A percentile compares a stretch with the other conserved stretches of the same genome.
phyloP scores from a whole-genome alignment of 2,329 filamentous ascomycete genomes.

The Plectosphaerella plurivora region DNA sequence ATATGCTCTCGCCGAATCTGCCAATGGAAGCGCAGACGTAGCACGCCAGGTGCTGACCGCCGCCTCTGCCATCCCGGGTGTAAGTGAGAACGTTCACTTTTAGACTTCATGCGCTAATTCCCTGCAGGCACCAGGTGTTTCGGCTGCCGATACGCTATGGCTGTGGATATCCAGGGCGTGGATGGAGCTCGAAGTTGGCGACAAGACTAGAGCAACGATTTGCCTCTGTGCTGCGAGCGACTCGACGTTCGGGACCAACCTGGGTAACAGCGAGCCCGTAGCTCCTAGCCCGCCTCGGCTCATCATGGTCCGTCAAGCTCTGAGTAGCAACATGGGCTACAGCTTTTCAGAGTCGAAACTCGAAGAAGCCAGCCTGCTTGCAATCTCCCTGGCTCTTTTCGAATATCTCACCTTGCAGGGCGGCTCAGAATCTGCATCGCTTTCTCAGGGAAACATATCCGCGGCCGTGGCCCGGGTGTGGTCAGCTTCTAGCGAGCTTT shows the following conservation, averaged over 20 bases:
- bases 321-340: conserved; percentile 51
- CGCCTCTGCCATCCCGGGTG: too few relatives aligned
- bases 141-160: conserved; percentile 18
- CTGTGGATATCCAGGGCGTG: conserved; percentile 64
- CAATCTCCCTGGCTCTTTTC: conserved; percentile 61
- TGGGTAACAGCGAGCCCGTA: conserved; percentile 8
- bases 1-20: conserved; percentile 69
- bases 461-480: conserved; percentile 39
- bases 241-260: conserved; percentile 13
- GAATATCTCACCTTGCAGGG: conserved; percentile 54
- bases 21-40: conserved; percentile 49
- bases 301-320: conserved; percentile 48
- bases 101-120: neutral
- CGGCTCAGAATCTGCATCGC: conserved; percentile 37
- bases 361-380: conserved; percentile 47
- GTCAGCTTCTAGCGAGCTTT: conserved; percentile 37
- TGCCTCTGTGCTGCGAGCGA: conserved; percentile 36
- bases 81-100: neutral
- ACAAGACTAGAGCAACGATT: conserved; percentile 26
- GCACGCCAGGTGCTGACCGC: conserved; percentile 61
- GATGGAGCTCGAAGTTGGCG: conserved; percentile 50
- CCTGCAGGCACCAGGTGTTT: neutral
- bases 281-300: conserved; percentile 30
- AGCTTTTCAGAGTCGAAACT: conserved; percentile 45
- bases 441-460: conserved; percentile 50